These are phyloP conservation scores for Cryphonectria naterciae DNA, from an alignment of 2,329 filamentous ascomycete genomes.

Conservation along the genomic window DNA sequence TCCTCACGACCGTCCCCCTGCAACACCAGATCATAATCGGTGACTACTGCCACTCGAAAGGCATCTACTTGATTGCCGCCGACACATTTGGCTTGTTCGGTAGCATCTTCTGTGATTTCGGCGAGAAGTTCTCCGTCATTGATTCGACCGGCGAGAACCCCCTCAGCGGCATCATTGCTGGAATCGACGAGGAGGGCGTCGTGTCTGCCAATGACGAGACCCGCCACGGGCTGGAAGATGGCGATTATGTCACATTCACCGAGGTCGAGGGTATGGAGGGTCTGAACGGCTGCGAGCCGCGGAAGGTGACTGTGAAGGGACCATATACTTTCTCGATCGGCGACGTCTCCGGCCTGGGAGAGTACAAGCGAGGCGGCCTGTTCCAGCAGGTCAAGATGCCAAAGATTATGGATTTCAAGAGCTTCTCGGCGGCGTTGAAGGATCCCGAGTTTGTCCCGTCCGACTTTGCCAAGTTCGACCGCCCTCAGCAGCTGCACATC, in stretches of 20 bases:
- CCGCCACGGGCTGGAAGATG: slow-evolving; percentile 92
- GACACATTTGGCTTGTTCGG: slow-evolving; percentile 95
- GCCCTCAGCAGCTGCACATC: slow-evolving; percentile 87
- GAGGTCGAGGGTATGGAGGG: slow-evolving; percentile 92
- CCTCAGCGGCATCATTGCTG: slow-evolving; percentile 84
- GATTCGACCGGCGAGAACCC: slow-evolving; percentile 91
- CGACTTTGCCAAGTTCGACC: slow-evolving; percentile 97
- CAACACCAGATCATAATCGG: slow-evolving; percentile 81
- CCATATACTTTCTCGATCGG: slow-evolving; percentile 98
- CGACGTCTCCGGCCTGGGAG: slow-evolving; percentile 83
- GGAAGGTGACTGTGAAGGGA: slow-evolving; percentile 91
- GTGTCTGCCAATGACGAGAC: slow-evolving; percentile 95
- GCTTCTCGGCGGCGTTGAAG: slow-evolving; percentile 75
- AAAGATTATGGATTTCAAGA: slow-evolving; percentile 87
- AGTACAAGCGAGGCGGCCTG: slow-evolving; percentile 86
- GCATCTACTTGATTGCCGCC: slow-evolving; percentile 85
- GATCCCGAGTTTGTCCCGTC: slow-evolving; percentile 89
- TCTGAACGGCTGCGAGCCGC: slow-evolving; percentile 80
- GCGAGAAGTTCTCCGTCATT: slow-evolving; percentile 86
- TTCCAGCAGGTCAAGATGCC: slow-evolving; percentile 99
- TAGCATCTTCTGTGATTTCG: slow-evolving; percentile 96
- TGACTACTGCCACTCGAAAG: slow-evolving; percentile 92
- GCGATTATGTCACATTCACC: slow-evolving; percentile 93
- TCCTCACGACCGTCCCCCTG: slow-evolving; percentile 83
- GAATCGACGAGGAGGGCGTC: slow-evolving; percentile 84